Conservation (phyloP, 179 eudicot species). For the Monotropa hypopitys region DNA sequence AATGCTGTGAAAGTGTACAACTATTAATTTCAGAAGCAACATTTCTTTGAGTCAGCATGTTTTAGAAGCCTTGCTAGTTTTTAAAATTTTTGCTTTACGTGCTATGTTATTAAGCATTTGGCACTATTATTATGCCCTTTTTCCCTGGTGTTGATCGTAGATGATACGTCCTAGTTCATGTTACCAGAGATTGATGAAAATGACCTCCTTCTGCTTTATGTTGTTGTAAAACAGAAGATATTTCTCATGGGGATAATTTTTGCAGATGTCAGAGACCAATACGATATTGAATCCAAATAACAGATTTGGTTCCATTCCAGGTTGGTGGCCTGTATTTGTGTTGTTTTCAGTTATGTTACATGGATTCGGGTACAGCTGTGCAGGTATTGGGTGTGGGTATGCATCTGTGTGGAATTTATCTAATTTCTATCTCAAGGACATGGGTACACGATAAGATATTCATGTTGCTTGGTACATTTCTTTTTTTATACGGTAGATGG, state of each 20-base stretch:
- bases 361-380: neutral
- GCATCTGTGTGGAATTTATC: neutral
- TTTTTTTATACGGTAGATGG: neutral
- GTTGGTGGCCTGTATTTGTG: conserved; percentile 3
- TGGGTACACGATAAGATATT: neutral
- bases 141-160: conserved; percentile 22
- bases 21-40: neutral
- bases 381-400: neutral
- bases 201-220: neutral
- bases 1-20: neutral
- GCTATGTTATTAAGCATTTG: neutral
- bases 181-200: neutral
- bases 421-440: neutral
- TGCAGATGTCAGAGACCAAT: conserved; percentile 36
- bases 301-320: conserved; percentile 42
- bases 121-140: neutral
- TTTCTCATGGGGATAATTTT: neutral
- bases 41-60: neutral
- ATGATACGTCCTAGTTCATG: conserved; percentile 33
- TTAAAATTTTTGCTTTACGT: neutral
- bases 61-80: neutral
- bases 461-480: neutral
- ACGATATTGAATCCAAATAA: conserved; percentile 26
- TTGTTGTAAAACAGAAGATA: neutral
- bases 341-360: neutral